A percentile compares a stretch with the other conserved stretches of the same genome.
phyloP scores from a whole-genome alignment of 2,329 filamentous ascomycete genomes.

The Knufia fluminis region DNA sequence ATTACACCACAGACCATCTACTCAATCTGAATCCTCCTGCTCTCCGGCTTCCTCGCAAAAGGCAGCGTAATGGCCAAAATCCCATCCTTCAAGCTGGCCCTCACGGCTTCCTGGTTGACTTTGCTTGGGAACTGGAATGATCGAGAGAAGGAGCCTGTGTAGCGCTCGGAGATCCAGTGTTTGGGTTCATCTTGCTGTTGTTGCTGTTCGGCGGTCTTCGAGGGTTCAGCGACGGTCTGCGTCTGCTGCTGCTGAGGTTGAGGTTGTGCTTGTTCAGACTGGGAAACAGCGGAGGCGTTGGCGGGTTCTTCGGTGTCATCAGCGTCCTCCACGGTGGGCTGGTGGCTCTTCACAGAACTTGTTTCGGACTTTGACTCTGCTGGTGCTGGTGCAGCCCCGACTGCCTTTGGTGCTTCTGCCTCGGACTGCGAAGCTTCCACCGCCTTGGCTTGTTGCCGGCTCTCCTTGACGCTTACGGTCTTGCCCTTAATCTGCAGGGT shows the following conservation, averaged over 20 bases:
- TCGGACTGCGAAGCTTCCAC: conserved; percentile 13
- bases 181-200: conserved; percentile 27
- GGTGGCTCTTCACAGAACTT: conserved; percentile 24
- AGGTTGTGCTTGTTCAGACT: too few species aligned
- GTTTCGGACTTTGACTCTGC: conserved; percentile 14
- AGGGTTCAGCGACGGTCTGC: conserved; percentile 26
- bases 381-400: conserved; percentile 5
- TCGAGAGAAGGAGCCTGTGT: conserved; percentile 50
- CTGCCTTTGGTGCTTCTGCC: conserved; percentile 15
- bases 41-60: conserved; percentile 41
- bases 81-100: conserved; percentile 52
- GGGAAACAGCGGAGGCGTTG: conserved; percentile 12
- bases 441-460: conserved; percentile 14
- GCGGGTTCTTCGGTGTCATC: conserved; percentile 30
- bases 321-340: conserved; percentile 42
- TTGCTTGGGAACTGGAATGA: conserved; percentile 49
- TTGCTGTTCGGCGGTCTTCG: conserved; percentile 26
- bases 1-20: too few species aligned
- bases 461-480: conserved; percentile 28
- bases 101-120: conserved; percentile 53
- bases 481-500: conserved; percentile 40
- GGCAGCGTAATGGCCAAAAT: conserved; percentile 50
- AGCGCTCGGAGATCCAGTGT: conserved; percentile 54
- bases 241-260: conserved; percentile 3
- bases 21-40: conserved; percentile 49